Conservation (phyloP, 108 stramenopile genomes). For the Conticribra weissflogii region DNA sequence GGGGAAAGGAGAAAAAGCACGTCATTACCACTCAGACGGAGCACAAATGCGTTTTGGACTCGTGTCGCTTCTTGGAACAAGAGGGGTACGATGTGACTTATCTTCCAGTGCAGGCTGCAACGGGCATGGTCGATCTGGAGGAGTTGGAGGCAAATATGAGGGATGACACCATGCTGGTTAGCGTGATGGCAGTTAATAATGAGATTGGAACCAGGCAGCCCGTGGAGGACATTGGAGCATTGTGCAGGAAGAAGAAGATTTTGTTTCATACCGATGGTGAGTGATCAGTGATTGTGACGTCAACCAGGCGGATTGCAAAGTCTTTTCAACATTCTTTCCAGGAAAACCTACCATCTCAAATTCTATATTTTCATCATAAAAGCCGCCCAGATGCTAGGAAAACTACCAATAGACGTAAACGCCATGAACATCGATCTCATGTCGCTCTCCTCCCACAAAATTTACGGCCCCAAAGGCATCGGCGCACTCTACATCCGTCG, state of each 20-base stretch:
- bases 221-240: conserved; percentile 91
- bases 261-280: conserved; percentile 95
- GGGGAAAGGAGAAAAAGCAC: conserved; percentile 84
- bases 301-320: too few relatives aligned
- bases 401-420: conserved; percentile 96
- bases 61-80: conserved; percentile 92
- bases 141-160: conserved; percentile 88
- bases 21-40: conserved; percentile 99
- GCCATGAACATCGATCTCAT: conserved; percentile 95
- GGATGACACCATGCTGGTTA: conserved; percentile 92
- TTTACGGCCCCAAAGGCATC: conserved; percentile 99
- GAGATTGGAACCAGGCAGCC: conserved; percentile 99
- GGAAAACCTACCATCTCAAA: not conserved
- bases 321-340: not conserved
- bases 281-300: conserved; percentile 1
- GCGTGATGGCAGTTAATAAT: conserved; percentile 99
- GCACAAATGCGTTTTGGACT: conserved; percentile 99
- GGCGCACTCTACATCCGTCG: conserved; percentile 97
- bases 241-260: conserved; percentile 92
- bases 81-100: conserved; percentile 99
- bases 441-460: conserved; percentile 96
- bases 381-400: conserved; percentile 98
- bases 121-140: conserved; percentile 93
- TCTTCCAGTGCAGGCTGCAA: conserved; percentile 85
- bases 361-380: not conserved